Evolutionary conservation across 768 basidiomycete species (phyloP), one percentile per base, ranked within the genome.

Genomic region (Royoungia palumana): DNA sequence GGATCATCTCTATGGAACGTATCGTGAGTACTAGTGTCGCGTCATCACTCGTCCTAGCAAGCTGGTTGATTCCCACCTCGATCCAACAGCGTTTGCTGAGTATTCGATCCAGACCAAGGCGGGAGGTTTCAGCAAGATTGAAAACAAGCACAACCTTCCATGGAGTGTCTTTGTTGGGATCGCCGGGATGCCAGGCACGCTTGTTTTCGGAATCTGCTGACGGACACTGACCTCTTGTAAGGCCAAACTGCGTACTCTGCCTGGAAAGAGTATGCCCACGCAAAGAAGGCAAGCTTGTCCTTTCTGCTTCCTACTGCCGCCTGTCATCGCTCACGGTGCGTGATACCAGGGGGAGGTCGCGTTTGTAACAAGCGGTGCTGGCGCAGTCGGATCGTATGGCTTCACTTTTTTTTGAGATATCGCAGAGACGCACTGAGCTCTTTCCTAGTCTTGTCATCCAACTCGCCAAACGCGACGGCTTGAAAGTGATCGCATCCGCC

Each of bases 401-500:
- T 21, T 69, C 1, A 6, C 22, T 19, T 35, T 32, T 24, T 19
- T 35, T 32, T 2, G 16, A n/a, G 28, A n/a, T 4, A 13, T 13
- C 0, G 44, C 45, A 27, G 13, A 37, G 40, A 24, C 13, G 60
- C 12, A 16, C 6, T 2, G 2, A 24, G 6, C 1, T 35, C 24
- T 10, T 13, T 14, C 6, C 11, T 32, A 78, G 76, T 1, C 38
- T 79, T 12, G 75, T 79, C 17, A 73, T 78, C 38, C 79, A 81
- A 47, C 60, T 79, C 6, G 77, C 79, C 0, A 80, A 81, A 43
- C 53, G 56, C 0, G 73, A 77, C n/a, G 78, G 78, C 4, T 59
- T 75, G 20, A 84, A 82, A 56, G 87, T 89, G 34, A 84, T 90
- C 41, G 83, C 78, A 0, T 85, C 81, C 1, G 82, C 84, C 0